Conservation (phyloP, 176 grass and related monocot genomes). For the Saccharum spontaneum region DNA sequence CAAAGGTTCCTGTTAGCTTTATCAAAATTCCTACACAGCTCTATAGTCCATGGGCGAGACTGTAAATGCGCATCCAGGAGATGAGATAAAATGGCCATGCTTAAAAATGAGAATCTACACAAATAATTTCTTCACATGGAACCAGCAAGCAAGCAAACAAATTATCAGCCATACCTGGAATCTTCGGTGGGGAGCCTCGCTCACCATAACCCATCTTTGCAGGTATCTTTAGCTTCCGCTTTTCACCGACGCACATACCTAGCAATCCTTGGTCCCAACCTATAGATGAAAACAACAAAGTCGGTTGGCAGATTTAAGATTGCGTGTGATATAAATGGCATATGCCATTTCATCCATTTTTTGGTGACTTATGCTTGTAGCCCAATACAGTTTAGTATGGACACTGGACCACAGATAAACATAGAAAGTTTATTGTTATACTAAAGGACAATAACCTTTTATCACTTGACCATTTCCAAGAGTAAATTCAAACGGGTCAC, state of each 20-base stretch:
- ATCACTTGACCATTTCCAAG: slow-evolving; percentile 94
- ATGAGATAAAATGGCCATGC: background rate
- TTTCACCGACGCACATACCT: slow-evolving; percentile 93
- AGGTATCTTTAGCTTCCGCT: slow-evolving; percentile 90
- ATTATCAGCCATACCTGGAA: slow-evolving; percentile 62
- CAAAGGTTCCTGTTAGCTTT: slow-evolving; percentile 11
- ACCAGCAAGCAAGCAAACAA: slow-evolving; percentile 41
- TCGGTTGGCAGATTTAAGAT: slow-evolving; percentile 12
- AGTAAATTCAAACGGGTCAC: slow-evolving; percentile 89
- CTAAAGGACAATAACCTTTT: slow-evolving; percentile 57
- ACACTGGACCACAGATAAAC: slow-evolving; percentile 9
- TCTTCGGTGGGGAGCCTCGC: slow-evolving; percentile 85
- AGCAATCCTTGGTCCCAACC: slow-evolving; percentile 97
- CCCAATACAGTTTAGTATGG: slow-evolving; percentile 2
- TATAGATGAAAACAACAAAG: slow-evolving; percentile 36
- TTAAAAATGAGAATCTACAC: slow-evolving; percentile 3
- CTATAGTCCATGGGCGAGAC: background rate
- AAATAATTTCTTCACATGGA: slow-evolving; percentile 25
- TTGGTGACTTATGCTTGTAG: slow-evolving; percentile 12
- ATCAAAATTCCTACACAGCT: background rate
- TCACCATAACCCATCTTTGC: slow-evolving; percentile 86
- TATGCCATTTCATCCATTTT: background rate
- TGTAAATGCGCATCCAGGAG: background rate
- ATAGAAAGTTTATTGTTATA: slow-evolving; percentile 11
- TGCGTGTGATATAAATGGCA: slow-evolving; percentile 19